Percentiles rank a stretch among this genome's conserved stretches.
Conservation (phyloP, 148 eudicot genomes). For the Rhododendron vialii region DNA sequence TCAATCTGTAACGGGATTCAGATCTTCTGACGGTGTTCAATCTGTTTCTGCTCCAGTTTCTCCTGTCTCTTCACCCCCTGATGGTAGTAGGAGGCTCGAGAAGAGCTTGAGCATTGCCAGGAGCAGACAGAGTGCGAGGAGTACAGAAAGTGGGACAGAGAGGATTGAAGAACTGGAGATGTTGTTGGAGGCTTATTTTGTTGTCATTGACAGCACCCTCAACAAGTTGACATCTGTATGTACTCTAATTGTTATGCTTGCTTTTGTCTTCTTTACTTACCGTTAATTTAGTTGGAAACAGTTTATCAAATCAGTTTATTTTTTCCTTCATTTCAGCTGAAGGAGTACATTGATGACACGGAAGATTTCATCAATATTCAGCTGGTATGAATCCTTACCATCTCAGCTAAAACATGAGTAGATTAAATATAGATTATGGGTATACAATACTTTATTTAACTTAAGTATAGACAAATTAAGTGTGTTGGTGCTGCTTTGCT, state of each 20-base stretch:
- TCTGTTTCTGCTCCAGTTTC: conserved; percentile 90
- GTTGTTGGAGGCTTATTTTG: conserved; percentile 97
- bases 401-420: neutral
- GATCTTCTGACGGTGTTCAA: conserved; percentile 59
- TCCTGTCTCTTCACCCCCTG: conserved; percentile 81
- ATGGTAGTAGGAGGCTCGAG: conserved; percentile 59
- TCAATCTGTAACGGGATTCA: conserved; percentile 59
- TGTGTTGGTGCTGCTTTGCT: neutral
- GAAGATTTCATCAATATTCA: conserved; percentile 97
- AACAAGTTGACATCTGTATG: conserved; percentile 91
- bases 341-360: conserved; percentile 98
- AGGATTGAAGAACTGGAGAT: conserved; percentile 92
- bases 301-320: neutral
- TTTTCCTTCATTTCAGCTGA: conserved; percentile 55
- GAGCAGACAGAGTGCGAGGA: conserved; percentile 80
- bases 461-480: neutral
- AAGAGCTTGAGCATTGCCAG: conserved; percentile 78
- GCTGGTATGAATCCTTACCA: conserved; percentile 57
- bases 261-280: neutral
- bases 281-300: neutral
- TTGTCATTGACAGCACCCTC: conserved; percentile 91
- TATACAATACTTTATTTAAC: neutral
- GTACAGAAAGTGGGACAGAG: conserved; percentile 68
- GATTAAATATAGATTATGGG: neutral
- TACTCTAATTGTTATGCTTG: neutral